These are phyloP conservation scores for Bryoglossum gracile DNA, from an alignment of 495 filamentous ascomycete species.

Conservation along the genomic window DNA sequence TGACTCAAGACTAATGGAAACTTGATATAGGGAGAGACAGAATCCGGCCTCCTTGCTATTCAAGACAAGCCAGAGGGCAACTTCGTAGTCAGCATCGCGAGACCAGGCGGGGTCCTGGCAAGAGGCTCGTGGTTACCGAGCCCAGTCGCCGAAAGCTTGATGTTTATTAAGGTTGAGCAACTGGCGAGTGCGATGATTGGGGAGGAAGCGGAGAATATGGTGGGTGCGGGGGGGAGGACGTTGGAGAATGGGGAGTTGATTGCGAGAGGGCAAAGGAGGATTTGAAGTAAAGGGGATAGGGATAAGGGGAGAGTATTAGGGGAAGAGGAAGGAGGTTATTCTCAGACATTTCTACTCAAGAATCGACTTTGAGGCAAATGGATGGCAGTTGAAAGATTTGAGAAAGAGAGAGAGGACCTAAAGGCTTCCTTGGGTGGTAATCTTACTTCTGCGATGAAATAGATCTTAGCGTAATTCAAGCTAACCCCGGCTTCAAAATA, in stretches of 20 bases:
- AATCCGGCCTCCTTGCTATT: constrained; percentile 12
- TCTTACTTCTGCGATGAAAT: too few relatives aligned
- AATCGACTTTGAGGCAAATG: too few relatives aligned
- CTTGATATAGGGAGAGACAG: constrained; percentile 6
- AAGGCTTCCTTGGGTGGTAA: too few relatives aligned
- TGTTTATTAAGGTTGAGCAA: constrained; percentile 8
- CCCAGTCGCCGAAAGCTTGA: not conserved
- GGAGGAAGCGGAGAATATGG: constrained; percentile 2
- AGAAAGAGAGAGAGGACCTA: too few relatives aligned
- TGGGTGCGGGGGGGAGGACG: constrained; percentile 3
- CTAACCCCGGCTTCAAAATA: too few relatives aligned
- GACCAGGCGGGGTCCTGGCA: constrained; percentile 1
- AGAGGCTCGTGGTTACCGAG: constrained; percentile 3
- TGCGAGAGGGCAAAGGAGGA: not conserved
- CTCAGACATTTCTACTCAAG: not conserved
- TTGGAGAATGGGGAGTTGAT: constrained; percentile 5
- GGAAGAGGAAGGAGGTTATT: not conserved
- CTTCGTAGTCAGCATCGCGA: constrained; percentile 5
- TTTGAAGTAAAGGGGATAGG: not conserved
- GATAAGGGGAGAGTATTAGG: too few relatives aligned
- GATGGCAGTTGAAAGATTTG: too few relatives aligned
- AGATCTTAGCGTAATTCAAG: too few relatives aligned
- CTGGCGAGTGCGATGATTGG: constrained; percentile 5
- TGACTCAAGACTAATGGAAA: constrained; percentile 9
- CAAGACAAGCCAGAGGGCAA: constrained; percentile 13